Evolutionary conservation across 352 stramenopile species (phyloP), one percentile per base, ranked within the genome.

Genomic region (Blastocystis sp.): DNA sequence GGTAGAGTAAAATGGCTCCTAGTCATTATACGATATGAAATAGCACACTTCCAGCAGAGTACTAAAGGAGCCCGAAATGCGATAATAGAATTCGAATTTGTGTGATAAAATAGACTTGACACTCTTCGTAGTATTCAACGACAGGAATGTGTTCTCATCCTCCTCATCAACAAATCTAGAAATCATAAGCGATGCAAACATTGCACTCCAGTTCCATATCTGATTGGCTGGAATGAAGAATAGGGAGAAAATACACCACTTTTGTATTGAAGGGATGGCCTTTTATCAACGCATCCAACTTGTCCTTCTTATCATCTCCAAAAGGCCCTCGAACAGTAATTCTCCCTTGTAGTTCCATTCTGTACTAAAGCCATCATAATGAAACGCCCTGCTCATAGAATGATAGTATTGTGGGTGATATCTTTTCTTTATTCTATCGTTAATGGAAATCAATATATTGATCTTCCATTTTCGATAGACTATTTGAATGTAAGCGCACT

Each of bases 1-100:
- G 0, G 70, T 61, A 4, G 70, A 80, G 64, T 45, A 80, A 23
- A 80, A 80, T 7, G 70, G 70, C n/a, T 80, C 70, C 70, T 80
- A 80, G 3, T 18, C 11, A 45, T 64, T 63, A 43, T 29, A 54
- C 50, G 41, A 61, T n/a, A 37, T 3, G 15, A 80, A 15, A 20
- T 6, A 80, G 41, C n/a, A 23, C 3, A 80, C 39, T 41, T 20
- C 54, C n/a, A 62, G 55, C 5, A 80, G 45, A 43, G 41, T 20
- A 41, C 13, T 41, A 15, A 18, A 34, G 15, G 45, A 47, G 34
- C 70, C 70, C 13, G 62, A 11, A 39, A 80, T 62, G 9, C 5
- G 45, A 63, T 80, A 80, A 20, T 62, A 54, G 45, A 80, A 80
- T 20, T 53, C 70, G 29, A 41, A 11, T 41, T 3, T 20, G 20